phyloP scores from a whole-genome alignment of 1,139 yeast species.

The Zygosaccharomyces sapae region DNA sequence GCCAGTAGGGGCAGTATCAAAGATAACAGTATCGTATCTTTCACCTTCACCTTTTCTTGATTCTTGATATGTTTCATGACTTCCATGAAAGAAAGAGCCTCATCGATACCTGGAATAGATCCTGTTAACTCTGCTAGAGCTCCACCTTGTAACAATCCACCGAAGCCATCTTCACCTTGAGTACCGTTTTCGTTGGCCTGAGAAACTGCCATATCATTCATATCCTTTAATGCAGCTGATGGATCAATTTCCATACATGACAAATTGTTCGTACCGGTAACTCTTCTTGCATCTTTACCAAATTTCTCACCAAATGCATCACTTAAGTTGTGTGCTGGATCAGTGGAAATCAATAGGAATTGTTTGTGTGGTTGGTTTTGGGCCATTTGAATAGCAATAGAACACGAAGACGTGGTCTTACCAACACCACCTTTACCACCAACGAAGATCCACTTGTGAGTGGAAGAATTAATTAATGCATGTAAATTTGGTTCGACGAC shows the following conservation, averaged over 20 bases:
- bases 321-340: constrained; percentile 94
- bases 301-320: constrained; percentile 98
- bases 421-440: constrained; percentile 99
- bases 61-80: constrained; percentile 92
- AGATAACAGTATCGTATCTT: constrained; percentile 79
- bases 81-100: constrained; percentile 95
- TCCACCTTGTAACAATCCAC: constrained; percentile 36
- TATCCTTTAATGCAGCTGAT: constrained; percentile 85
- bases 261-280: constrained; percentile 80
- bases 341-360: constrained; percentile 88
- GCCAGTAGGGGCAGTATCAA: constrained; percentile 98
- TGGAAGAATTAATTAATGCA: constrained; percentile 57
- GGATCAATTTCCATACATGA: constrained; percentile 99
- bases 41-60: constrained; percentile 51
- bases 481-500: constrained; percentile 63
- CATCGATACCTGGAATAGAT: constrained; percentile 96
- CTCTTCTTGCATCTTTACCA: constrained; percentile 92
- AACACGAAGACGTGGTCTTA: constrained; percentile 94
- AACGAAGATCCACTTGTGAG: constrained; percentile 92
- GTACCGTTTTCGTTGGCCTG: constrained; percentile 29
- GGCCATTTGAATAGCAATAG: constrained; percentile 87
- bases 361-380: constrained; percentile 74
- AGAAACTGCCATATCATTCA: constrained; percentile 51
- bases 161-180: constrained; percentile 22
- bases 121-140: constrained; percentile 84